phyloP scores from a whole-genome alignment of 2,329 filamentous ascomycete genomes.

The Cadophora gregata region DNA sequence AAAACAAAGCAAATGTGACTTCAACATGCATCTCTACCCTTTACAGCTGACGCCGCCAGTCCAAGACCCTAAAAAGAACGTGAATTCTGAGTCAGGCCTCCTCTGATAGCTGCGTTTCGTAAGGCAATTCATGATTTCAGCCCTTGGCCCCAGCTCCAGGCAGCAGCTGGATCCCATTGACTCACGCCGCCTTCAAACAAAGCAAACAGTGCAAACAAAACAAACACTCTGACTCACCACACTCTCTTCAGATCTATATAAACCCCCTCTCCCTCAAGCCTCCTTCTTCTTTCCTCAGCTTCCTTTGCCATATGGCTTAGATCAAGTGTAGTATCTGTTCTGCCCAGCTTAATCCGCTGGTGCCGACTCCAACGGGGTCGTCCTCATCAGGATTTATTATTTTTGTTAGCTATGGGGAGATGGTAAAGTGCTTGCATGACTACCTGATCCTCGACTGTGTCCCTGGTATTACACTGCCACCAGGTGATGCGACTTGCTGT shows the following conservation, averaged over 20 bases:
- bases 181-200: constrained; percentile 12
- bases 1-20: not conserved
- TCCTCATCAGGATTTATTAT: constrained; percentile 44
- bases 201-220: constrained; percentile 7
- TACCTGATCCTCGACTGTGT: constrained; percentile 66
- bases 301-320: constrained; percentile 51
- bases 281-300: constrained; percentile 16
- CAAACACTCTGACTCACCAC: not conserved
- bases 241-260: constrained; percentile 19
- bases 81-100: no score
- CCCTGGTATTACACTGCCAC: constrained; percentile 76
- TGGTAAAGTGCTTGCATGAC: constrained; percentile 71
- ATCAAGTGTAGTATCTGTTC: constrained; percentile 74
- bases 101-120: no score
- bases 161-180: constrained; percentile 12
- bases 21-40: no score
- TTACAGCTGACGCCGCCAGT: no score
- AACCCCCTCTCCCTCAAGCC: constrained; percentile 8
- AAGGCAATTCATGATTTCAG: no score
- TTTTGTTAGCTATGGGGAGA: constrained; percentile 61
- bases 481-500: constrained; percentile 64
- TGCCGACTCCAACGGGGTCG: constrained; percentile 33
- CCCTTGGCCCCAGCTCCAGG: constrained; percentile 12
- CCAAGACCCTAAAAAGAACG: no score
- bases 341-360: constrained; percentile 73